Percentiles rank a stretch among this genome's conserved stretches.
These are phyloP conservation scores for Limnanthes douglasii DNA, from an alignment of 345 rosid species.

Conservation along the genomic window DNA sequence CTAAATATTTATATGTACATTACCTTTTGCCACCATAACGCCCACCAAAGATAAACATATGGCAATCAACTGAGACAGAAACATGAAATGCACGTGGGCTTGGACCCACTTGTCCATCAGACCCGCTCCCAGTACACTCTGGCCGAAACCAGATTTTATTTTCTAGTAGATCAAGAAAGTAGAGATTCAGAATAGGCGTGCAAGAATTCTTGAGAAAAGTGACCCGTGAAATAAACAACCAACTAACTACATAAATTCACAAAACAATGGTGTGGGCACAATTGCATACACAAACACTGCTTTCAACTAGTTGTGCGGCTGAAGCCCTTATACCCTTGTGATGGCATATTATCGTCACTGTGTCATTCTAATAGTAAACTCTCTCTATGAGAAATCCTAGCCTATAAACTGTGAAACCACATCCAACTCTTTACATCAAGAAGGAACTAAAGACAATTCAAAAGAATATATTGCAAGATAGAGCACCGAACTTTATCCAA, in stretches of 20 bases:
- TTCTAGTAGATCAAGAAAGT: slow-evolving; percentile 25
- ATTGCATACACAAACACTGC: background rate
- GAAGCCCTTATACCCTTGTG: too few species aligned
- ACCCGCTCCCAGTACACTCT: slow-evolving; percentile 72
- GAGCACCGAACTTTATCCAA: too few species aligned
- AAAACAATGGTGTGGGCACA: background rate
- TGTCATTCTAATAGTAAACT: too few species aligned
- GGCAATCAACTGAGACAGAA: slow-evolving; percentile 82
- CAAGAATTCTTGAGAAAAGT: background rate
- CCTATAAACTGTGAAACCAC: too few species aligned
- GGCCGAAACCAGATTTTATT: slow-evolving; percentile 89
- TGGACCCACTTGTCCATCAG: slow-evolving; percentile 82
- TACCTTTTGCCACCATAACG: slow-evolving; percentile 68
- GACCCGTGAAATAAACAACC: background rate
- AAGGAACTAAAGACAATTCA: too few species aligned
- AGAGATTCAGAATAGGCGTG: background rate
- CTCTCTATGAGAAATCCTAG: too few species aligned
- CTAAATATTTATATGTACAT: background rate
- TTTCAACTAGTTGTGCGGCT: too few species aligned
- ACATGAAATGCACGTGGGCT: slow-evolving; percentile 85
- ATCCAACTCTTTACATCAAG: too few species aligned
- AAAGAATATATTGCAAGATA: too few species aligned
- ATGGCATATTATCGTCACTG: too few species aligned
- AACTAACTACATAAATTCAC: background rate
- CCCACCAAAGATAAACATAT: slow-evolving; percentile 98